Evolutionary conservation across 768 basidiomycete genomes (phyloP).

Genomic region (Hypholoma sublateritium): DNA sequence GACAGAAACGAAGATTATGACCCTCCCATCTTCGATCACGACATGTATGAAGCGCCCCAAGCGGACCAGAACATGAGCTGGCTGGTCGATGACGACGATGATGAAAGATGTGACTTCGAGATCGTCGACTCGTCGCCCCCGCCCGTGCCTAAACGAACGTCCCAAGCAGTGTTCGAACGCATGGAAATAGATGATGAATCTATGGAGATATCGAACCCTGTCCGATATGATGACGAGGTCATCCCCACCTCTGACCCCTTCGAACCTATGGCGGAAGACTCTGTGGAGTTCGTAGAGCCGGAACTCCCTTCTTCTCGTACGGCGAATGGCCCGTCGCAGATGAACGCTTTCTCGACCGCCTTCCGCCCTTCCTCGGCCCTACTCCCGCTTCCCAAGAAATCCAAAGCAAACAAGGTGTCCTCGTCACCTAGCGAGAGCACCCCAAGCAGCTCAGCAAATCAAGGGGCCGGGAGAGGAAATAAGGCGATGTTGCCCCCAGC

Average conservation of each 20-base stretch:
- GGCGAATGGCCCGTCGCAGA: neutral
- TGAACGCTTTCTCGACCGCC: neutral
- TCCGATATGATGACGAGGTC: constrained; percentile 6
- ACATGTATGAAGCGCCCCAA: neutral
- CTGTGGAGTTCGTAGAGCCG: constrained; percentile 21
- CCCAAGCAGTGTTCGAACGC: constrained; percentile 1
- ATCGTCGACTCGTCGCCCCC: constrained; percentile 54
- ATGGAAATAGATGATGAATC: constrained; percentile 23
- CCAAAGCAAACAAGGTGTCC: neutral
- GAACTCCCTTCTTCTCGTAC: neutral
- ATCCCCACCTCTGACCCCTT: constrained; percentile 12
- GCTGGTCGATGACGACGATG: constrained; percentile 67
- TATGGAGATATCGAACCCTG: constrained; percentile 23
- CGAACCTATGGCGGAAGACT: constrained; percentile 15
- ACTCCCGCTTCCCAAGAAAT: constrained; percentile 11
- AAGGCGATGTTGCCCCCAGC: constrained; percentile 28
- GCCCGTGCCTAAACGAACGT: constrained; percentile 6
- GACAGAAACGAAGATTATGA: neutral
- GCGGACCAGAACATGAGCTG: constrained; percentile 53
- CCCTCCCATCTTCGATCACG: neutral
- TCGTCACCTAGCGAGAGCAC: constrained; percentile 5
- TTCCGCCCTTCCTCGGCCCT: neutral
- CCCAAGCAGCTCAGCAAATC: constrained; percentile 13
- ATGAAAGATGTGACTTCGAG: constrained; percentile 48
- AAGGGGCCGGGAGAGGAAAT: constrained; percentile 10